phyloP scores from a whole-genome alignment of 305 asterid genomes.

The Solanum hybrid region DNA sequence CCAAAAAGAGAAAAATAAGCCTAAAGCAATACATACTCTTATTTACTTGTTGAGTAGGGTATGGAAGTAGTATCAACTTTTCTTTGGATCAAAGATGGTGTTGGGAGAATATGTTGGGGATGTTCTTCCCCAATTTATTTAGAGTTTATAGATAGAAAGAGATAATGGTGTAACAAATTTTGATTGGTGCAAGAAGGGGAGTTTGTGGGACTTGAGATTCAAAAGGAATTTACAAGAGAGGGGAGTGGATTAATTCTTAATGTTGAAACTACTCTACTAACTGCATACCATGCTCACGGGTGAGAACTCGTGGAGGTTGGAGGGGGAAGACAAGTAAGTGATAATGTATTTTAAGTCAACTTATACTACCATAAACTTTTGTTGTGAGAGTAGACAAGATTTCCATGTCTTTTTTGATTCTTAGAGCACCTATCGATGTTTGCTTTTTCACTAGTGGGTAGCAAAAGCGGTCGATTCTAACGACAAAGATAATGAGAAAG shows the following conservation, averaged over 20 bases:
- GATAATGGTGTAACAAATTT: not conserved
- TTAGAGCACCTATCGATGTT: not conserved
- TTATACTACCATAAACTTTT: not conserved
- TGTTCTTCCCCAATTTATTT: not conserved
- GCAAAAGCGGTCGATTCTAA: not conserved
- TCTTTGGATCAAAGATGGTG: not conserved
- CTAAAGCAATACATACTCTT: not conserved
- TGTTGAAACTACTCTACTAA: not conserved
- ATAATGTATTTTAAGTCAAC: not conserved
- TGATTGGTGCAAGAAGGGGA: not conserved
- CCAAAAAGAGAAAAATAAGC: not conserved
- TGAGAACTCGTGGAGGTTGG: not conserved
- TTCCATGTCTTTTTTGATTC: not conserved
- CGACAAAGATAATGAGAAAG: not conserved
- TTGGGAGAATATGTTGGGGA: not conserved
- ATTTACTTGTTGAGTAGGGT: not conserved
- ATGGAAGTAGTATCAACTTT: not conserved
- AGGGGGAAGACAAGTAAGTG: not conserved
- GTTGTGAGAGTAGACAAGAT: not conserved
- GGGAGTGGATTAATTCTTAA: not conserved
- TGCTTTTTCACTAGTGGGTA: not conserved
- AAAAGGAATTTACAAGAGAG: not conserved
- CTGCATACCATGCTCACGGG: not conserved
- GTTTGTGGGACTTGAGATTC: not conserved
- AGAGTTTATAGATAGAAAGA: not conserved